Evolutionary conservation across 305 asterid genomes (phyloP).

Genomic region (Solanum hybrid): DNA sequence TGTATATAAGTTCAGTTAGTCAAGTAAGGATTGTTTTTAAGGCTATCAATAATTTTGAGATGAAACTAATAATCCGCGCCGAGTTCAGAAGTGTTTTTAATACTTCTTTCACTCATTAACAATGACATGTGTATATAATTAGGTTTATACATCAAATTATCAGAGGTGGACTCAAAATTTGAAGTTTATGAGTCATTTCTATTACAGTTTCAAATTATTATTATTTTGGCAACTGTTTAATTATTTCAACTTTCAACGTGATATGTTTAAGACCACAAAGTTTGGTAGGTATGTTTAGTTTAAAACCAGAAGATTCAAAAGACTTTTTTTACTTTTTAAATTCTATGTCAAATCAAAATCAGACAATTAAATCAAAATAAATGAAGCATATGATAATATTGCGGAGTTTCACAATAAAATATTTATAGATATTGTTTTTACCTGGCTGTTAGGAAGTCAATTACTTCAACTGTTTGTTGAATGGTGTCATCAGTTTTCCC

Average conservation of each 20-base stretch:
- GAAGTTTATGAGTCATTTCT: background rate
- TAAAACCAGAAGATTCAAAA: background rate
- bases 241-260: background rate
- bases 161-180: background rate
- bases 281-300: background rate
- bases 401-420: fast-evolving
- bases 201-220: background rate
- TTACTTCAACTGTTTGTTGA: conserved; percentile 43
- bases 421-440: background rate
- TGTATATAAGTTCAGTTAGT: background rate
- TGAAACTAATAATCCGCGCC: fast-evolving
- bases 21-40: background rate
- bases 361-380: background rate
- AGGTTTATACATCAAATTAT: too few relatives aligned
- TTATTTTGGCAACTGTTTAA: background rate
- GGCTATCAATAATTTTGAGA: fast-evolving
- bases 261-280: background rate
- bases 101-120: background rate
- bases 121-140: background rate
- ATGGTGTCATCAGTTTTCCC: conserved; percentile 41
- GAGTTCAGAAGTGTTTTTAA: background rate
- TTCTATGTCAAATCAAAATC: background rate
- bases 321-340: background rate
- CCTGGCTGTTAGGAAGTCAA: conserved; percentile 53
- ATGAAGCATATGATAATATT: background rate